Conservation (phyloP, 2,329 filamentous ascomycete genomes). For the Alternaria gansuensis region DNA sequence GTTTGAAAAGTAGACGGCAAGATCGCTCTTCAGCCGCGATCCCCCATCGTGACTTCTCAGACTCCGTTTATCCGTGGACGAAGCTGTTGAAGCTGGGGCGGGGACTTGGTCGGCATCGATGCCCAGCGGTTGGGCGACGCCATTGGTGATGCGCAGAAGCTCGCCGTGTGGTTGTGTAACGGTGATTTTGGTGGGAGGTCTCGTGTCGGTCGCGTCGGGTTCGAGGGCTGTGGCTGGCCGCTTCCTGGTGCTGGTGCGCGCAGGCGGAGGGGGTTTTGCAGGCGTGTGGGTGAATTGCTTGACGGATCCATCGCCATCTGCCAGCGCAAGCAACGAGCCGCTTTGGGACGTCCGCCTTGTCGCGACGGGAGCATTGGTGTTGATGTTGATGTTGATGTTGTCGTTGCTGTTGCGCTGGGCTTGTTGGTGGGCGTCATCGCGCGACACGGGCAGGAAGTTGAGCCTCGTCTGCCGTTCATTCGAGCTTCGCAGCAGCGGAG, state of each 20-base stretch:
- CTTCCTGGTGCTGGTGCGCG: conserved; percentile 43
- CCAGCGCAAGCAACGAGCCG: conserved; percentile 35
- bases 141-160: conserved; percentile 56
- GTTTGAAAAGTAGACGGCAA: conserved; percentile 89
- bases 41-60: conserved; percentile 85
- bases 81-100: conserved; percentile 24
- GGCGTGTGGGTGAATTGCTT: conserved; percentile 24
- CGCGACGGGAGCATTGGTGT: conserved; percentile 33
- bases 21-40: conserved; percentile 86
- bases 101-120: conserved; percentile 47
- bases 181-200: conserved; percentile 56
- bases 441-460: conserved; percentile 43
- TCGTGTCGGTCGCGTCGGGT: conserved; percentile 40
- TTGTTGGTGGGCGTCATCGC: conserved; percentile 36
- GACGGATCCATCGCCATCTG: conserved; percentile 33
- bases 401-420: conserved; percentile 24
- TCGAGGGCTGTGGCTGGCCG: conserved; percentile 39
- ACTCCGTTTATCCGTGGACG: conserved; percentile 71
- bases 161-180: conserved; percentile 56
- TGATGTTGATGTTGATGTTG: neutral
- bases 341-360: conserved; percentile 43
- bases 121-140: conserved; percentile 50
- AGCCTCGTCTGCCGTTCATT: conserved; percentile 46
- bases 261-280: conserved; percentile 27
- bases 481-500: conserved; percentile 41